These are phyloP conservation scores for Apophysomyces sp. DNA, from an alignment of 371 early-diverging fungal genomes.

Conservation along the genomic window DNA sequence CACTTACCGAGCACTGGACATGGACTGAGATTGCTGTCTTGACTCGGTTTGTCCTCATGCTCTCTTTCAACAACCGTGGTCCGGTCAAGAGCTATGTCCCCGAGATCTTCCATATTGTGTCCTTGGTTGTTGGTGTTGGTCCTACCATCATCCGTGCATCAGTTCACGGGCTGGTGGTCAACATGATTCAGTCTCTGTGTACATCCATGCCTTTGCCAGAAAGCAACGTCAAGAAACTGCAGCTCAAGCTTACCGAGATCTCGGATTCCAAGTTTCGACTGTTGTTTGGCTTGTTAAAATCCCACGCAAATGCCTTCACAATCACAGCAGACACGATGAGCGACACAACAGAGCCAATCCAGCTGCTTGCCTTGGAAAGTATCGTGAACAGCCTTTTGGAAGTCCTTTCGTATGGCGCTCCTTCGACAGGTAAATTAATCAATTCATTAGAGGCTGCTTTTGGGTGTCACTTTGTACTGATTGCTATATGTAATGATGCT, in stretches of 20 bases:
- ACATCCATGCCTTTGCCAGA: constrained; percentile 62
- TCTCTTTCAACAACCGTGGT: constrained; percentile 80
- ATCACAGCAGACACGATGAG: constrained; percentile 57
- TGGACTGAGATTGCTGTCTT: constrained; percentile 87
- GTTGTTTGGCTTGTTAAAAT: constrained; percentile 74
- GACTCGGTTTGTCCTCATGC: constrained; percentile 81
- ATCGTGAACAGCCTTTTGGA: constrained; percentile 75
- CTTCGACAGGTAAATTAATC: constrained; percentile 52
- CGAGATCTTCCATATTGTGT: constrained; percentile 79
- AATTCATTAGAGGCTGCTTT: no score
- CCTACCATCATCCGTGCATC: constrained; percentile 78
- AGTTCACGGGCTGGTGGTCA: constrained; percentile 86
- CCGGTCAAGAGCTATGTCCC: constrained; percentile 69
- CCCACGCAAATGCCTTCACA: constrained; percentile 65
- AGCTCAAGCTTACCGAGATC: constrained; percentile 56
- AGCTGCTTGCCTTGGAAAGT: constrained; percentile 69
- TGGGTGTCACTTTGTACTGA: not conserved
- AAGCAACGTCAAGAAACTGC: constrained; percentile 51
- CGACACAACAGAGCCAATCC: constrained; percentile 64
- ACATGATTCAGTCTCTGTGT: constrained; percentile 82
- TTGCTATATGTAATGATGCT: constrained; percentile 25
- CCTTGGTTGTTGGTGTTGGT: constrained; percentile 79
- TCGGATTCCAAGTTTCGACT: constrained; percentile 72
- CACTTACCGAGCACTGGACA: constrained; percentile 72
- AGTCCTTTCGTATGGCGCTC: constrained; percentile 72